Evolutionary conservation across 768 basidiomycete genomes (phyloP).

Genomic region (Neoboletus magnificus): DNA sequence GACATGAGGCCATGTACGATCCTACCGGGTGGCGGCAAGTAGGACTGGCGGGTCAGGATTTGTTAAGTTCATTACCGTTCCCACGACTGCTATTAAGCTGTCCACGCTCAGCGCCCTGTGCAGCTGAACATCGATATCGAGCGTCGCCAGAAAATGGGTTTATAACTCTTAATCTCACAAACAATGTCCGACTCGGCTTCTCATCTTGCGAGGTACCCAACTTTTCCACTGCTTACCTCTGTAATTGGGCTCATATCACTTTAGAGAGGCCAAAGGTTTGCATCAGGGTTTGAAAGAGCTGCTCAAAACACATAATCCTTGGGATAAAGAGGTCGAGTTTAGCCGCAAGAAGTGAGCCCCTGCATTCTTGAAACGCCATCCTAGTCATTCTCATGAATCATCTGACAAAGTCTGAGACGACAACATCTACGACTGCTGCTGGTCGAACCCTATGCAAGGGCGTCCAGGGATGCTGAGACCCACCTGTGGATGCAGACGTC

Average conservation of each 20-base stretch:
- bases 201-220: slow-evolving; percentile 34
- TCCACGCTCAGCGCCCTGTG: slow-evolving; percentile 5
- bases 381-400: slow-evolving; percentile 6
- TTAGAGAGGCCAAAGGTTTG: slow-evolving; percentile 75
- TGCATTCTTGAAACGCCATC: slow-evolving; percentile 1
- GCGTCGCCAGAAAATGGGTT: slow-evolving; percentile 20
- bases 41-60: too few relatives aligned
- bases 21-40: background rate
- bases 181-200: slow-evolving; percentile 41
- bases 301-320: slow-evolving; percentile 72
- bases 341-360: slow-evolving; percentile 75
- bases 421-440: slow-evolving; percentile 69
- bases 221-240: background rate
- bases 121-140: slow-evolving; percentile 15
- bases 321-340: slow-evolving; percentile 83
- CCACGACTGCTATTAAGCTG: slow-evolving; percentile 19
- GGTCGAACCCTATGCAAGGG: slow-evolving; percentile 62
- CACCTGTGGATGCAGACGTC: slow-evolving; percentile 93
- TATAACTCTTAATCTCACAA: slow-evolving; percentile 16
- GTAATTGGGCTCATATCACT: slow-evolving; percentile 6
- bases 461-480: slow-evolving; percentile 76
- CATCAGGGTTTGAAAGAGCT: slow-evolving; percentile 73
- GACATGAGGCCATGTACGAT: background rate
- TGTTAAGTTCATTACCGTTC: slow-evolving; percentile 11
- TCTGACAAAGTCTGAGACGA: slow-evolving; percentile 55